Evolutionary conservation across 2,329 filamentous ascomycete genomes (phyloP).

Genomic region (Aurifilum marmelostoma): DNA sequence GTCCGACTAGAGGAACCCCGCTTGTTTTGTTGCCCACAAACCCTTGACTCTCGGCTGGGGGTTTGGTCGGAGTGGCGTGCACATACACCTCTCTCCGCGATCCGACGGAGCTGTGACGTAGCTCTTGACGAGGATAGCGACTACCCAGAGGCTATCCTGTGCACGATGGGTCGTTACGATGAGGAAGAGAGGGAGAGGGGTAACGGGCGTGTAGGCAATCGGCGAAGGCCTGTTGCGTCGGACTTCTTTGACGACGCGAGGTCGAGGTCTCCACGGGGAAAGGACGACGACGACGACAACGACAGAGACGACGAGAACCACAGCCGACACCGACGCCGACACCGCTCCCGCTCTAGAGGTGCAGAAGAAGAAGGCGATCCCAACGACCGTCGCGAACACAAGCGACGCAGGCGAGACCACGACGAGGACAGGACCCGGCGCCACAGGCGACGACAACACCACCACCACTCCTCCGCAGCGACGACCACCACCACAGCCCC

Average conservation of each 20-base stretch:
- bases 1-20: not conserved
- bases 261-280: conserved; percentile 2
- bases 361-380: not conserved
- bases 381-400: not conserved
- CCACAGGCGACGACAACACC: not conserved
- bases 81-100: not conserved
- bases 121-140: not conserved
- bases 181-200: not conserved
- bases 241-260: conserved; percentile 22
- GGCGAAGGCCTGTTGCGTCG: conserved; percentile 20
- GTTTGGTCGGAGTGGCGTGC: not conserved
- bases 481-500: not conserved
- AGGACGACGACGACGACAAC: not conserved
- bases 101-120: conserved; percentile 1
- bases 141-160: not conserved
- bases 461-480: not conserved
- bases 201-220: not conserved
- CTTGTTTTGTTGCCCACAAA: not conserved
- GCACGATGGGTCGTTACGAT: not conserved
- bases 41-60: not conserved
- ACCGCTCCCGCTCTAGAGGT: not conserved
- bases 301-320: conserved; percentile 11
- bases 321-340: not conserved
- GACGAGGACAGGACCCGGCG: not conserved
- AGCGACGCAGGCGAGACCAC: conserved; percentile 14